Evolutionary conservation across 2,329 filamentous ascomycete genomes (phyloP), one percentile per base, ranked within the genome.

Genomic region (Aspergillus pseudoviridinutans): DNA sequence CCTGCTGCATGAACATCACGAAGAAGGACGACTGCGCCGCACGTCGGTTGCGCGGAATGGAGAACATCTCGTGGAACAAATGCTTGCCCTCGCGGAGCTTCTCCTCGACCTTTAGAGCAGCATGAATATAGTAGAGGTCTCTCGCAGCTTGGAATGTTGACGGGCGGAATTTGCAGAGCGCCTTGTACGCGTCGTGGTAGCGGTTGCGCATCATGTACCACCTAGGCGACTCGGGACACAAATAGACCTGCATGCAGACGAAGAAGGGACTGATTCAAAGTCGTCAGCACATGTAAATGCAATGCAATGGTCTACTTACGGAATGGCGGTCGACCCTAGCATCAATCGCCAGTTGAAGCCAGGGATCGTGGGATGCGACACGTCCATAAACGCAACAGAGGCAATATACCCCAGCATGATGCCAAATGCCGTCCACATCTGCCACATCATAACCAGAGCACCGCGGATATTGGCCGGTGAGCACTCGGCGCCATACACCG

Each of bases 311-410:
- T 3, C n/a, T 29, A 50, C 54, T 51, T 51, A 55, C 20, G 84
- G 83, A 1, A 88, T 78, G 61, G 88, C 82, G 7, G 87, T 87
- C 7, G 85, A 88, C 2, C 82, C 85, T 66, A 90, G 81, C 84
- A 89, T 88, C 32, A 89, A 75, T 29, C 87, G 82, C 87, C 87
- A 90, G 61, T 86, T 75, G 27, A 82, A 78, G 27, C 86, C 84
- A 24, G 77, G 51, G 29, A 51, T 17, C 7, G 24, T 44, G 14
- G 54, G 24, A 9, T 61, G 51, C 5, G 68, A 64, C 9, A 76
- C 60, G n/a, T 66, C 63, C 65, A 73, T 73, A 59, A 81, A 79
- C 7, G 77, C 78, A 22, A 81, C 76, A 14, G 77, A 78, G 67
- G 79, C 78, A 57, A 78, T 77, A 61, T 79, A 79, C 10, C 79